Conservation (phyloP, 2,329 filamentous ascomycete species). For the Aspergillus clavatus region DNA sequence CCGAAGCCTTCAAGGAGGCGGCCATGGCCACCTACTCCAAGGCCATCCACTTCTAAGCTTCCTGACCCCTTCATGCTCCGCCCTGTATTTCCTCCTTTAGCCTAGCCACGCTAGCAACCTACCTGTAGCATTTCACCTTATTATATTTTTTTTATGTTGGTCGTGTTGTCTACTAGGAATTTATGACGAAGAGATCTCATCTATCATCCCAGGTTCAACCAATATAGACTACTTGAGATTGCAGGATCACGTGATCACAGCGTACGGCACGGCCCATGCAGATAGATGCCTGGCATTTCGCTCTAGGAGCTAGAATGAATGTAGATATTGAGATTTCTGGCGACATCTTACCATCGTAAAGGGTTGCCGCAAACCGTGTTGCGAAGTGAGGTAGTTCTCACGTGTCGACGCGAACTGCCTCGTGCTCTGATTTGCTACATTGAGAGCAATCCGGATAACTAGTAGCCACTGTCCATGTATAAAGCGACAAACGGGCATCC, state of each 20-base stretch:
- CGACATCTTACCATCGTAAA: too few relatives aligned
- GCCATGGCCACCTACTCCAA: conserved; percentile 96
- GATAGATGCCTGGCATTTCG: too few relatives aligned
- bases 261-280: too few relatives aligned
- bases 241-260: neutral
- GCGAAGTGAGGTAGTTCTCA: too few relatives aligned
- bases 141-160: conserved; percentile 27
- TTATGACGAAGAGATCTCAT: conserved; percentile 11
- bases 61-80: conserved; percentile 15
- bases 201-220: too few relatives aligned
- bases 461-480: too few relatives aligned
- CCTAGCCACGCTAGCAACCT: conserved; percentile 34
- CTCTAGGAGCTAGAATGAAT: too few relatives aligned
- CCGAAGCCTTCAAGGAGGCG: conserved; percentile 99
- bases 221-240: too few relatives aligned
- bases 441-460: neutral
- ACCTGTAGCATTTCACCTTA: conserved; percentile 37
- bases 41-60: conserved; percentile 82
- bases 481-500: too few relatives aligned
- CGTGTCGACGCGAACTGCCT: too few relatives aligned
- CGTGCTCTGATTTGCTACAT: neutral
- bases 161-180: conserved; percentile 15
- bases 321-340: too few relatives aligned
- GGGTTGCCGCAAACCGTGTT: too few relatives aligned
- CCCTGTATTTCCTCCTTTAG: conserved; percentile 25